Evolutionary conservation across 345 rosid genomes (phyloP).

Genomic region (Eucalyptus cladocalyx): DNA sequence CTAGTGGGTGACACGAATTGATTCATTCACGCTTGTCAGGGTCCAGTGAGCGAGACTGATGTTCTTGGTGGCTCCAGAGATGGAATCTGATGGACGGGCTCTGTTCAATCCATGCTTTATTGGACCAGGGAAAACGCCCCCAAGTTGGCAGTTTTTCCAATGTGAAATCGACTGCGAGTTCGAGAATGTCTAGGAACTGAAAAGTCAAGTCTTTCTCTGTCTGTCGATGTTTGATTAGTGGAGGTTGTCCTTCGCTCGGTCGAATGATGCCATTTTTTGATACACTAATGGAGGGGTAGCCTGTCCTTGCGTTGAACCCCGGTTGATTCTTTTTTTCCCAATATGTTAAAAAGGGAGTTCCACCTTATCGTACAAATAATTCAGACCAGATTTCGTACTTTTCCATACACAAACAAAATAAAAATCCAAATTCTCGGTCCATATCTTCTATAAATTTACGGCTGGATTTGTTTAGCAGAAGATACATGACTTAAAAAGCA

Average conservation of each 20-base stretch:
- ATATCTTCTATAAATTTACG: neutral
- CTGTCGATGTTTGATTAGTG: neutral
- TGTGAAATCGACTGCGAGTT: neutral
- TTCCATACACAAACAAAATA: neutral
- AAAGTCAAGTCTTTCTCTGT: neutral
- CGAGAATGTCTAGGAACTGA: neutral
- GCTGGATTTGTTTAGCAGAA: neutral
- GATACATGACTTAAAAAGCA: neutral
- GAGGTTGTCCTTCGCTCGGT: neutral
- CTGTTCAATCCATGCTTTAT: neutral
- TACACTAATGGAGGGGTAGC: neutral
- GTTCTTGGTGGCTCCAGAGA: neutral
- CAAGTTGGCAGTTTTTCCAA: neutral
- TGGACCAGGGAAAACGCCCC: neutral
- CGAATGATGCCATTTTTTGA: neutral
- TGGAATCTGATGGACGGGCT: neutral
- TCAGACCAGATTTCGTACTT: neutral
- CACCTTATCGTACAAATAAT: neutral
- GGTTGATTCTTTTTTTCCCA: neutral
- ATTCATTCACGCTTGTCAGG: neutral
- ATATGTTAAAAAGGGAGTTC: neutral
- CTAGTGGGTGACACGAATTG: neutral
- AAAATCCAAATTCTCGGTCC: neutral
- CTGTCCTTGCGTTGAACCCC: neutral
- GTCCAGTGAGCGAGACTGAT: neutral